Conservation (phyloP, 495 filamentous ascomycete genomes). For the Bombardia bombarda region DNA sequence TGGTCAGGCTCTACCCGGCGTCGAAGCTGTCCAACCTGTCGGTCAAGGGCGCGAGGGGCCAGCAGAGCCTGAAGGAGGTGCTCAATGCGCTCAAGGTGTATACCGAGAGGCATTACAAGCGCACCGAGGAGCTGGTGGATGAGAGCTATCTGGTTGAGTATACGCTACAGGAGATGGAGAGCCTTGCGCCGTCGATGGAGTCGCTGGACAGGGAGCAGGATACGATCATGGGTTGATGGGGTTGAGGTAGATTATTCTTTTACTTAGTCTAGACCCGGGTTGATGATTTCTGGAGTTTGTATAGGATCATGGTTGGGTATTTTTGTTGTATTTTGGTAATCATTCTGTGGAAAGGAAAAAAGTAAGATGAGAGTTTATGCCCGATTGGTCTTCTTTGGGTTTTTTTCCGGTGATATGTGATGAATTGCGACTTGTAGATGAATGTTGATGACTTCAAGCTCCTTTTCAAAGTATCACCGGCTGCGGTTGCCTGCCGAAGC, state of each 20-base stretch:
- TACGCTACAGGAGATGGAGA: conserved; percentile 89
- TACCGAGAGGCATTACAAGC: conserved; percentile 82
- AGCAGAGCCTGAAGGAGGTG: conserved; percentile 70
- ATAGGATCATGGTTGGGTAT: background rate
- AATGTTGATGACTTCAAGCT: no score
- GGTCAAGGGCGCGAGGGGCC: conserved; percentile 55
- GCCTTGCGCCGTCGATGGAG: conserved; percentile 39
- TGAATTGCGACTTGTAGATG: no score
- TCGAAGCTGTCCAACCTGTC: conserved; percentile 51
- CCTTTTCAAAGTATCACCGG: no score
- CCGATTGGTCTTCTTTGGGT: no score
- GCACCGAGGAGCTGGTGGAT: conserved; percentile 82
- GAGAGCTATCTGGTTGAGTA: conserved; percentile 93
- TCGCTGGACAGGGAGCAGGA: conserved; percentile 26
- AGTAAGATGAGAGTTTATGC: background rate
- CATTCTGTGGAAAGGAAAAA: background rate
- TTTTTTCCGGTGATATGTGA: background rate
- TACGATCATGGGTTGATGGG: conserved; percentile 31
- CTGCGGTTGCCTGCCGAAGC: no score
- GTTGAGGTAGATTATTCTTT: conserved; percentile 7
- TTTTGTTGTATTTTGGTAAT: background rate
- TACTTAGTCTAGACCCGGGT: background rate
- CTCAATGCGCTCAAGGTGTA: conserved; percentile 76
- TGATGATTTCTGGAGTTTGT: background rate
- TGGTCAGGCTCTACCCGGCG: conserved; percentile 72